Percentiles rank a stretch among this genome's conserved stretches.
Evolutionary conservation across 768 basidiomycete genomes (phyloP).

Genomic region (Suillus discolor): DNA sequence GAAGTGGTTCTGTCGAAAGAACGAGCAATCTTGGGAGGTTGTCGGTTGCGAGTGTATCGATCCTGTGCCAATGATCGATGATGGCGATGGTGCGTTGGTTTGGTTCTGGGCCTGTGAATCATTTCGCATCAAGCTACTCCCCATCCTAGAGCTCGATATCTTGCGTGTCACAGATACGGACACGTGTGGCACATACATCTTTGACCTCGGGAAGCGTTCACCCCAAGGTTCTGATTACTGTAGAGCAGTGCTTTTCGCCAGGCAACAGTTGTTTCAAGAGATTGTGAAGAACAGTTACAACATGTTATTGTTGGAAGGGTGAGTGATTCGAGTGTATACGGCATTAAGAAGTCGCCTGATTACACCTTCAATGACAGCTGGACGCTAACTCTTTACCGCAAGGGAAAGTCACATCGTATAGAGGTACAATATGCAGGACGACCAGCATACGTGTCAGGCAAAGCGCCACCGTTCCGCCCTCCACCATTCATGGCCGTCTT

Average conservation of each 20-base stretch:
- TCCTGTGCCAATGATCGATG: constrained; percentile 65
- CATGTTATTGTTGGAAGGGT: constrained; percentile 70
- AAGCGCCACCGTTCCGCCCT: constrained; percentile 44
- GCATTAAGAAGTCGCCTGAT: constrained; percentile 2
- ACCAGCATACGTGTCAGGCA: constrained; percentile 58
- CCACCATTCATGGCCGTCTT: constrained; percentile 75
- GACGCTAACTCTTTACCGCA: constrained; percentile 65
- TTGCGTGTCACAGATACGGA: constrained; percentile 53
- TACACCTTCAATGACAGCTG: constrained; percentile 46
- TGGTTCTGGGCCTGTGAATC: constrained; percentile 5
- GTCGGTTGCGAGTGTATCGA: constrained; percentile 66
- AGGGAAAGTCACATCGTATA: constrained; percentile 61
- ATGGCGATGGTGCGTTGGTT: constrained; percentile 50
- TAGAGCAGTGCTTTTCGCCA: constrained; percentile 62
- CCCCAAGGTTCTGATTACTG: constrained; percentile 49
- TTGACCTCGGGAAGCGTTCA: constrained; percentile 52
- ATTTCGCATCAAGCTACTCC: not conserved
- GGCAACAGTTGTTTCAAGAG: constrained; percentile 62
- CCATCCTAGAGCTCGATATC: constrained; percentile 57
- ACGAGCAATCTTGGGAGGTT: constrained; percentile 74
- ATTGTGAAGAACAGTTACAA: constrained; percentile 60
- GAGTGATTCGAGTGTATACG: constrained; percentile 15
- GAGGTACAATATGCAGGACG: constrained; percentile 72
- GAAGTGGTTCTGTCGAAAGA: constrained; percentile 52
- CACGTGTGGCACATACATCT: constrained; percentile 62